These are phyloP conservation scores for Nicotiana sylvestris DNA, from an alignment of 257 asterid genomes.

Conservation along the genomic window DNA sequence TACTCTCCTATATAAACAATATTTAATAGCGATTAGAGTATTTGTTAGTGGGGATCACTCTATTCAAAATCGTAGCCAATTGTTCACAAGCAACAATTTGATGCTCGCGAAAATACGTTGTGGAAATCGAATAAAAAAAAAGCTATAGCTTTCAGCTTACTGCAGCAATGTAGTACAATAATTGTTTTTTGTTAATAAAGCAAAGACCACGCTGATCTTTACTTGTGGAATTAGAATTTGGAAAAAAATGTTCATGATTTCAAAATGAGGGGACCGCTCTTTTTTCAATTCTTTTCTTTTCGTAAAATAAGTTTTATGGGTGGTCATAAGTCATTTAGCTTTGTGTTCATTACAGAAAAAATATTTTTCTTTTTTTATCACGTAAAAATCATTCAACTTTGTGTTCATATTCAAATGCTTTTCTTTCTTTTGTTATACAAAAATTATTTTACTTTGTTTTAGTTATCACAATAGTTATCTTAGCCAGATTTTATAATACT, in stretches of 20 bases:
- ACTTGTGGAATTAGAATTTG: not conserved
- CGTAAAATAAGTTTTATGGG: too few species aligned
- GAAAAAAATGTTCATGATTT: not conserved
- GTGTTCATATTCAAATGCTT: too few species aligned
- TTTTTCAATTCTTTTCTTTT: not conserved
- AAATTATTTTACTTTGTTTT: too few species aligned
- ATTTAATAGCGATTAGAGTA: too few species aligned
- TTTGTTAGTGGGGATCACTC: not conserved
- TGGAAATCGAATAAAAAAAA: not conserved
- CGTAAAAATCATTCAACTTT: too few species aligned
- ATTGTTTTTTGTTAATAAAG: not conserved
- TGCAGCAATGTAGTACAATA: not conserved
- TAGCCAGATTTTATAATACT: too few species aligned
- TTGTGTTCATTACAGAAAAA: too few species aligned
- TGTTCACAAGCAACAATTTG: not conserved
- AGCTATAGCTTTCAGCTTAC: not conserved
- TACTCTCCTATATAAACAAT: too few species aligned
- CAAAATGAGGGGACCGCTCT: not conserved
- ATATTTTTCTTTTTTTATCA: too few species aligned
- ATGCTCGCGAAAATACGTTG: not conserved
- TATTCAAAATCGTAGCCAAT: not conserved
- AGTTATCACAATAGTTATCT: too few species aligned
- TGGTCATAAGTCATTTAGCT: too few species aligned
- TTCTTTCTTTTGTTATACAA: too few species aligned
- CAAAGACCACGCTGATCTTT: not conserved